Evolutionary conservation across 179 eudicot genomes (phyloP), one percentile per base, ranked within the genome.

Genomic region (Sideroxylon spinosum): DNA sequence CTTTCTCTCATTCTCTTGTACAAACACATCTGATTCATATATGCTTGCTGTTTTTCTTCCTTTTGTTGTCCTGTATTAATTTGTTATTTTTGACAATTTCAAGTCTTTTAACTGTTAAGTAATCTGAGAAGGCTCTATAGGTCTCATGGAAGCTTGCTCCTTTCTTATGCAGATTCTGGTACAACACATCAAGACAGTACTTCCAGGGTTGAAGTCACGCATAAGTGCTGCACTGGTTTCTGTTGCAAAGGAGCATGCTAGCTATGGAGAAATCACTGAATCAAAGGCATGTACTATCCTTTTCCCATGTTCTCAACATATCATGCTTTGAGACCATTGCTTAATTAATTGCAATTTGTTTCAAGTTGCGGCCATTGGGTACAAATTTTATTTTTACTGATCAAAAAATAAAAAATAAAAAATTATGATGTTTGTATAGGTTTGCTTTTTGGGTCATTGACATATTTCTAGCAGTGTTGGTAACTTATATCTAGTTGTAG

Each of bases 231-330:
- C 87, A 55, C 80, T 96, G 75, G 91, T 91, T 22, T 79, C 97
- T 70, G 94, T 94, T 75, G 90, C 99, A 57, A 94, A 90, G 88
- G 99, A 96, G 87, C 92, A 90, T 79, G 91, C 97, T 73, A 91
- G 98, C 90, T 96, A 92, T 82, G 95, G 99, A 80, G 97, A 94
- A 77, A 86, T 90, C 85, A 91, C 90, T 32, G 99, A 94, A 82
- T 88, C 96, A 80, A 91, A 85, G 86, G 99, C 86, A 74, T 79
- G 64, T 77, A 32, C 12, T 84, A 67, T 20, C 49, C 46, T n/a
- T 63, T 28, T 14, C 14, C 55, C 10, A 14, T n/a, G 66, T 25
- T 63, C 37, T 61, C 37, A 37, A 6, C 46, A 22, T 19, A 49
- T 69, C 19, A 20, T 66, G 49, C 60, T 52, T 67, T 37, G 53